phyloP scores from a whole-genome alignment of 805 yeast genomes.

The Metschnikowia proteae region DNA sequence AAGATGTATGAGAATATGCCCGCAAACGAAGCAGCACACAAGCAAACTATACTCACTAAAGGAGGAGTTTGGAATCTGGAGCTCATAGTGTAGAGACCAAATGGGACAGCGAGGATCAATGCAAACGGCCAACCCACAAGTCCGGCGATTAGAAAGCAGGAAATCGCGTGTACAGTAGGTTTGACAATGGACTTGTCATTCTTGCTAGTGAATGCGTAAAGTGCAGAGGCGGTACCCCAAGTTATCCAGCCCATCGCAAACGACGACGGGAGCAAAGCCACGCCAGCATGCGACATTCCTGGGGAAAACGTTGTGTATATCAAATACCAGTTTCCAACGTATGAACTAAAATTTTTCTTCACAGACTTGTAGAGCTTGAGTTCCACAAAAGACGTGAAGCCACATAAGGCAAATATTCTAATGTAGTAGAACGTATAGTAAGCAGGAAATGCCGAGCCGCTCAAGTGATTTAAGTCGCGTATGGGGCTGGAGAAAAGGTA shows the following conservation, averaged over 20 bases:
- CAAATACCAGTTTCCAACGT: constrained; percentile 57
- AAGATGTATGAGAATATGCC: constrained; percentile 25
- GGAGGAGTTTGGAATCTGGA: constrained; percentile 14
- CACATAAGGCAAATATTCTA: constrained; percentile 39
- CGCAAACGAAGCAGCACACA: constrained; percentile 12
- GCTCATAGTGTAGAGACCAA: constrained; percentile 38
- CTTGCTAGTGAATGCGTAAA: constrained; percentile 19
- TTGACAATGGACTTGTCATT: constrained; percentile 8
- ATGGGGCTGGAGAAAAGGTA: constrained; percentile 26
- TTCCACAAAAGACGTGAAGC: constrained; percentile 49
- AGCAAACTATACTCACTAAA: constrained; percentile 9
- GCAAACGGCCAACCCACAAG: constrained; percentile 91
- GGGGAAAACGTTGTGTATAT: constrained; percentile 61
- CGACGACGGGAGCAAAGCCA: constrained; percentile 80
- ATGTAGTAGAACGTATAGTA: constrained; percentile 49
- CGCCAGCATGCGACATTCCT: constrained; percentile 87
- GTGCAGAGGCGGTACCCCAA: constrained; percentile 40
- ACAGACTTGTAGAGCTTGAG: constrained; percentile 45
- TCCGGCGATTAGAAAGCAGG: constrained; percentile 61
- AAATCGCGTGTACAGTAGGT: constrained; percentile 12
- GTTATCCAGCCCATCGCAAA: constrained; percentile 54
- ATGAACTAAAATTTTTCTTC: constrained; percentile 26
- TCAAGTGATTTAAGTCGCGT: constrained; percentile 14
- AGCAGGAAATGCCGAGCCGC: constrained; percentile 17
- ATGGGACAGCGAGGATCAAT: constrained; percentile 59